A percentile compares a stretch with the other conserved stretches of the same genome.
Evolutionary conservation across 176 grass and related monocot species (phyloP).

Genomic region (Stipa capillata): DNA sequence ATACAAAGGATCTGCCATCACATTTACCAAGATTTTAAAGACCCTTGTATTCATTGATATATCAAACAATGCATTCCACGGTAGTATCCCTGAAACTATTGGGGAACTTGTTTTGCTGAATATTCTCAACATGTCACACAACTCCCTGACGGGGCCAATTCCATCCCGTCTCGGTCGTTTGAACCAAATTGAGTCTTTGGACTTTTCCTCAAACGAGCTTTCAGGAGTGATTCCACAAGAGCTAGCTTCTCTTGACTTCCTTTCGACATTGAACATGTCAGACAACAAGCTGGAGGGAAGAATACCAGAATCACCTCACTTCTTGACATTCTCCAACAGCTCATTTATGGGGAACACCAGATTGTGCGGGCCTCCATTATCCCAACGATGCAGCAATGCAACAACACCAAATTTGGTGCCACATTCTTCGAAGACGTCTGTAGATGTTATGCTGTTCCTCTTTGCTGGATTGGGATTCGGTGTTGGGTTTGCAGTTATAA

Average conservation of each 20-base stretch:
- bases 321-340: not conserved
- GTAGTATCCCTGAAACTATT: constrained; percentile 26
- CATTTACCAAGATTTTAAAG: not conserved
- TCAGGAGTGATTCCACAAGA: constrained; percentile 13
- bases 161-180: not conserved
- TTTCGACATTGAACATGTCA: constrained; percentile 25
- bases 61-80: constrained; percentile 14
- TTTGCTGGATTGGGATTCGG: constrained; percentile 7
- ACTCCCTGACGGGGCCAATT: not conserved
- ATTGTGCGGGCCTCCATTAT: constrained; percentile 5
- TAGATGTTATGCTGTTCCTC: not conserved
- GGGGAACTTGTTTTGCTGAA: constrained; percentile 1
- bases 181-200: constrained; percentile 22
- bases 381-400: not conserved
- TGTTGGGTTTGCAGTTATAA: not conserved
- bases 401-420: not conserved
- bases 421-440: not conserved
- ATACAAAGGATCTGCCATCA: not conserved
- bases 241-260: constrained; percentile 24
- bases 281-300: constrained; percentile 23
- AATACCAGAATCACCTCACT: constrained; percentile 15
- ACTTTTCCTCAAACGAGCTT: constrained; percentile 34
- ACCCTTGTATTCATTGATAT: not conserved
- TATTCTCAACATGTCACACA: constrained; percentile 6
- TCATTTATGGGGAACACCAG: not conserved